Evolutionary conservation across 75 land plant species (phyloP).

Genomic region (Cupressus sempervirens): DNA sequence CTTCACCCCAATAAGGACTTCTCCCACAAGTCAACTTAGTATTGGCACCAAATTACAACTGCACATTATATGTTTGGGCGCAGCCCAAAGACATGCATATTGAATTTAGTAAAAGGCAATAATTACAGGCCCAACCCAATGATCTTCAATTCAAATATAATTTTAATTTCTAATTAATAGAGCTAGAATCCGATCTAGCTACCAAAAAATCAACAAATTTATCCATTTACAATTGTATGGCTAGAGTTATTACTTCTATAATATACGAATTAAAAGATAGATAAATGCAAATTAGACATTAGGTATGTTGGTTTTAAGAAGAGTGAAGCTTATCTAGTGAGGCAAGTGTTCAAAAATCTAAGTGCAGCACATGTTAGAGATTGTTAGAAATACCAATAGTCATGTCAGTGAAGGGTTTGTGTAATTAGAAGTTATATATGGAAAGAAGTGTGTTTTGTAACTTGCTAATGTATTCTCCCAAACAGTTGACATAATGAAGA

Average conservation of each 20-base stretch:
- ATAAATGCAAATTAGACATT: neutral
- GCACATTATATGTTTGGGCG: too few relatives aligned
- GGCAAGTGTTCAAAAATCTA: neutral
- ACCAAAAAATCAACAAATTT: too few relatives aligned
- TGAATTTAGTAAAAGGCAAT: too few relatives aligned
- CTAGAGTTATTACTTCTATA: neutral
- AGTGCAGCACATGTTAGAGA: neutral
- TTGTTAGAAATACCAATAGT: neutral
- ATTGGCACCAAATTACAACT: too few relatives aligned
- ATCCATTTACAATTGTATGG: neutral
- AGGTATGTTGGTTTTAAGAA: neutral
- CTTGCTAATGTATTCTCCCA: neutral
- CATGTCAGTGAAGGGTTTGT: neutral
- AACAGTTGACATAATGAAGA: neutral
- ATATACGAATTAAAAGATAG: neutral
- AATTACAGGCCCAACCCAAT: too few relatives aligned
- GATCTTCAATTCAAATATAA: too few relatives aligned
- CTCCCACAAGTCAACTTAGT: too few relatives aligned
- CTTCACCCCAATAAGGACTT: too few relatives aligned
- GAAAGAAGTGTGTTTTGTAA: neutral
- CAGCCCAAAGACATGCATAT: too few relatives aligned
- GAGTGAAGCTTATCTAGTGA: neutral
- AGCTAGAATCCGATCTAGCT: too few relatives aligned
- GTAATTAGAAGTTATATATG: neutral
- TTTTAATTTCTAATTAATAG: too few relatives aligned